A percentile compares a stretch with the other conserved stretches of the same genome.
These are phyloP conservation scores for Eucalyptus fibrosa DNA, from an alignment of 345 rosid species.

Conservation along the genomic window DNA sequence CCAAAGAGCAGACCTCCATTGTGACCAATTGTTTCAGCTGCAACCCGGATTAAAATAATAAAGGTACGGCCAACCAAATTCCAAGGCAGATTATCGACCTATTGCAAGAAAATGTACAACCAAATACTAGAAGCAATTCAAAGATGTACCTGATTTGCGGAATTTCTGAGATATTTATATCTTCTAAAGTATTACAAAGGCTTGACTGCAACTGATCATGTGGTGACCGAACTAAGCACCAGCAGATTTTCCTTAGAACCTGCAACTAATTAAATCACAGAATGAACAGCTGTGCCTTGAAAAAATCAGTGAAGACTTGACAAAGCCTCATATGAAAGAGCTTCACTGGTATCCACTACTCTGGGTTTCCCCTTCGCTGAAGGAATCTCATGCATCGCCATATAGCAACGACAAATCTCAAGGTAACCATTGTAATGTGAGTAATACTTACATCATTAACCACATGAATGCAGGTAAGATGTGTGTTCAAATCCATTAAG, in stretches of 20 bases:
- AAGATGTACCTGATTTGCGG: conserved; percentile 46
- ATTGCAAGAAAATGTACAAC: neutral
- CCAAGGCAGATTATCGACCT: neutral
- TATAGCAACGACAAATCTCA: too few relatives aligned
- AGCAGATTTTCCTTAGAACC: conserved; percentile 81
- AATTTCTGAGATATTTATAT: conserved; percentile 57
- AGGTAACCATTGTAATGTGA: conserved; percentile 56
- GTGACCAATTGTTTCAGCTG: conserved; percentile 74
- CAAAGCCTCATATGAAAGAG: neutral
- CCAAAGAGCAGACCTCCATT: conserved; percentile 85
- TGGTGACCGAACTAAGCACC: conserved; percentile 61
- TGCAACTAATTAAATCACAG: neutral
- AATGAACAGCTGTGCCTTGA: neutral
- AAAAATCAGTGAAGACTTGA: neutral
- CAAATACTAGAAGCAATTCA: neutral
- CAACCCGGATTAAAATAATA: conserved; percentile 18
- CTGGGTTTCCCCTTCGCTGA: conserved; percentile 55
- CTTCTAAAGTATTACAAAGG: conserved; percentile 18
- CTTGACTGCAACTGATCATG: conserved; percentile 75
- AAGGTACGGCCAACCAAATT: neutral
- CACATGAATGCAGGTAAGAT: neutral
- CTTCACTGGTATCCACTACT: conserved; percentile 56
- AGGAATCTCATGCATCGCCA: conserved; percentile 80
- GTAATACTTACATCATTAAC: conserved; percentile 31
- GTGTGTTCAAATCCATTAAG: neutral